These are phyloP conservation scores for Leptographium lundbergii DNA, from an alignment of 2,329 filamentous ascomycete genomes.

Conservation along the genomic window DNA sequence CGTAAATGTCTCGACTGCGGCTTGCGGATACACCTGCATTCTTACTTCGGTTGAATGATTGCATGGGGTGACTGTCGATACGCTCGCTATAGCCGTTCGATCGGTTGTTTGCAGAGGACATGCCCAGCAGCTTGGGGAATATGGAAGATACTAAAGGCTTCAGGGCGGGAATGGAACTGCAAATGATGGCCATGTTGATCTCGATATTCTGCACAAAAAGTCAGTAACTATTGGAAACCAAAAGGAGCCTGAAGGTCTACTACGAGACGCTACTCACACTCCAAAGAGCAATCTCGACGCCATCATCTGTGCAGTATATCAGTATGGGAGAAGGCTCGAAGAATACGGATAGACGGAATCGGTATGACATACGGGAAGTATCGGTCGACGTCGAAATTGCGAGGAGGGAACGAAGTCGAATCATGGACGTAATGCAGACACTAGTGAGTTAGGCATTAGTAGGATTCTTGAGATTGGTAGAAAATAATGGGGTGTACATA, in stretches of 20 bases:
- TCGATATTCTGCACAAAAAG: neutral
- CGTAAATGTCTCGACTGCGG: neutral
- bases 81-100: neutral
- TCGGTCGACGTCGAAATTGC: neutral
- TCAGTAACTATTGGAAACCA: neutral
- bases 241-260: no score
- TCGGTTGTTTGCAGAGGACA: neutral
- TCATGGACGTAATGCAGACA: slow-evolving; percentile 2
- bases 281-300: neutral
- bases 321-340: no score
- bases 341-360: neutral
- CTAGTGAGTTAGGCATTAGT: neutral
- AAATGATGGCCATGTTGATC: slow-evolving; percentile 4
- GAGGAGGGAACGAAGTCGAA: neutral
- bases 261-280: neutral
- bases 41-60: neutral
- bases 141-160: neutral
- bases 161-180: neutral
- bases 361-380: neutral
- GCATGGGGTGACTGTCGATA: neutral
- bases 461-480: neutral
- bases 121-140: slow-evolving; percentile 1
- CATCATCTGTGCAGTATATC: neutral
- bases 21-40: neutral
- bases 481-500: neutral